Evolutionary conservation across 352 stramenopile genomes (phyloP).

Genomic region (Globisporangium splendens): DNA sequence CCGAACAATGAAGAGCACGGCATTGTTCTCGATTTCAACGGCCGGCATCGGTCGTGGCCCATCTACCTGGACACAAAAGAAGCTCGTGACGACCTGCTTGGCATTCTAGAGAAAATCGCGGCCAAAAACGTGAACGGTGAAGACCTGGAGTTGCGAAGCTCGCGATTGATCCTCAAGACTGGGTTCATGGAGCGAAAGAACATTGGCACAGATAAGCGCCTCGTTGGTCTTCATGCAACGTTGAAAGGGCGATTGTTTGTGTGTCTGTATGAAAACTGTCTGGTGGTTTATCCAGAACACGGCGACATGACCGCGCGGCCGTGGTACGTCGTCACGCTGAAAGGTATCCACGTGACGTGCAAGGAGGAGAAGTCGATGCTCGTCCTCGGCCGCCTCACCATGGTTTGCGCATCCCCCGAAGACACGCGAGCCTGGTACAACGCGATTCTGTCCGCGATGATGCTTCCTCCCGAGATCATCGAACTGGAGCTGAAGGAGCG

Average conservation of each 20-base stretch:
- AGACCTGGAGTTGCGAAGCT: slow-evolving; percentile 67
- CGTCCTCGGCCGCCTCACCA: slow-evolving; percentile 50
- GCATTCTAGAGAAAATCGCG: slow-evolving; percentile 68
- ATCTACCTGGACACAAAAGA: slow-evolving; percentile 76
- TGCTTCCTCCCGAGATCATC: slow-evolving; percentile 62
- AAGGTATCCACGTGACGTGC: slow-evolving; percentile 57
- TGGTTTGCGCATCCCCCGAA: slow-evolving; percentile 46
- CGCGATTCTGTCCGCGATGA: slow-evolving; percentile 57
- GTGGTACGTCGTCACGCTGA: slow-evolving; percentile 78
- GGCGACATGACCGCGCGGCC: slow-evolving; percentile 50
- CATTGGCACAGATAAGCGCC: slow-evolving; percentile 14
- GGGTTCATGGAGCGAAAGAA: slow-evolving; percentile 72
- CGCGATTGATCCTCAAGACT: slow-evolving; percentile 72
- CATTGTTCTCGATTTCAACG: slow-evolving; percentile 65
- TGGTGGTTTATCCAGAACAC: slow-evolving; percentile 77
- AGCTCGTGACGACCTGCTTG: slow-evolving; percentile 66
- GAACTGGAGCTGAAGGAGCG: slow-evolving; percentile 78
- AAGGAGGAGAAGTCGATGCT: slow-evolving; percentile 69
- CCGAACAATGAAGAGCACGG: slow-evolving; percentile 59
- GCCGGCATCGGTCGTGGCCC: slow-evolving; percentile 63
- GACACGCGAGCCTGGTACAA: slow-evolving; percentile 74
- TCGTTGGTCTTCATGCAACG: slow-evolving; percentile 64
- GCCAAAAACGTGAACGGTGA: slow-evolving; percentile 56
- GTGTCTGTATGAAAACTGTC: slow-evolving; percentile 72
- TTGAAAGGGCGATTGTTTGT: slow-evolving; percentile 74